Percentiles rank a stretch among this genome's conserved stretches.
phyloP scores from a whole-genome alignment of 768 basidiomycete genomes.

The Termitomyces sp. region DNA sequence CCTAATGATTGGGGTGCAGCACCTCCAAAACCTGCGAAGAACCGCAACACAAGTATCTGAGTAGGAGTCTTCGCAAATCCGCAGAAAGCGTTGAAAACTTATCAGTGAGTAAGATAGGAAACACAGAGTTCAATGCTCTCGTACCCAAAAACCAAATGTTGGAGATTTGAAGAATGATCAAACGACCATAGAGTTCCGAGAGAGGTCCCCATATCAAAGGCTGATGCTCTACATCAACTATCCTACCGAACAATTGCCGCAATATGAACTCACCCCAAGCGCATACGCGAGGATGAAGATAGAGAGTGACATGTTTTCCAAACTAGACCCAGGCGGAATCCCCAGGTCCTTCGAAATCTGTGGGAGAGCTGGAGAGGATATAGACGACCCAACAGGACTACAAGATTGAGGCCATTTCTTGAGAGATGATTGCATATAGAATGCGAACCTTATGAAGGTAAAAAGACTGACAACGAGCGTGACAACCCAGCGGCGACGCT shows the following conservation, averaged over 20 bases:
- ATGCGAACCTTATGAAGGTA: slow-evolving; percentile 39
- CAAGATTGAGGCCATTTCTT: background rate
- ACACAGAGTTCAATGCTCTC: slow-evolving; percentile 18
- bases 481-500: slow-evolving; percentile 39
- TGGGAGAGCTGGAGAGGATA: slow-evolving; percentile 23
- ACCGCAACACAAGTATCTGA: slow-evolving; percentile 54
- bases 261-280: slow-evolving; percentile 20
- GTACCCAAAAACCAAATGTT: slow-evolving; percentile 55
- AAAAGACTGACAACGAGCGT: slow-evolving; percentile 46
- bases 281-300: slow-evolving; percentile 38
- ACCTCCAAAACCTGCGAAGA: slow-evolving; percentile 60
- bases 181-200: slow-evolving; percentile 33
- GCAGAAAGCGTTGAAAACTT: slow-evolving; percentile 45
- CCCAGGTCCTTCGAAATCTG: slow-evolving; percentile 21
- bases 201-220: slow-evolving; percentile 33
- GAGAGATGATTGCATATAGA: background rate
- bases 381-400: slow-evolving; percentile 28
- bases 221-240: slow-evolving; percentile 9
- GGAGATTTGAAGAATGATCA: slow-evolving; percentile 46
- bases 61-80: slow-evolving; percentile 45
- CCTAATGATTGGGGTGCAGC: slow-evolving; percentile 58
- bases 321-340: slow-evolving; percentile 24
- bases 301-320: slow-evolving; percentile 34
- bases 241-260: background rate
- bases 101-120: background rate